Base-by-base conservation (phyloP, 352 stramenopile genomes). In the Globisporangium paroecandrum region DNA sequence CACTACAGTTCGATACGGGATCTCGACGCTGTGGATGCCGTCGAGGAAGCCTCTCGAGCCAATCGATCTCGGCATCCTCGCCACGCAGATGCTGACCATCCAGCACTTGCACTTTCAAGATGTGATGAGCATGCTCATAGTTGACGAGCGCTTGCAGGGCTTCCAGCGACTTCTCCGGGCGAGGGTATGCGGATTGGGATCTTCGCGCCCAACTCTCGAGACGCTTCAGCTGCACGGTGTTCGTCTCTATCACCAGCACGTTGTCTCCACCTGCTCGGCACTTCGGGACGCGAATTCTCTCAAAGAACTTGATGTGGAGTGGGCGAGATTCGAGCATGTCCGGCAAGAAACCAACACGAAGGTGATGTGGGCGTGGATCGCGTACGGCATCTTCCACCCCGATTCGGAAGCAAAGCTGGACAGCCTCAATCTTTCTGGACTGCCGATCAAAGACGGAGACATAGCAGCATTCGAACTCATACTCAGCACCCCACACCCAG, bases 351-450 rank as follows among this genome's bases (percentile, higher is more conserved):
- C 38, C n/a, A 75, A 70, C 43, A 55, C 63, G 22, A 53, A 36
- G 2, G 20, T 76, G 41, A 29, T 79, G 13, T 82, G 75, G 75
- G 69, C 65, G 15, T 87, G 78, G 78, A 76, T 84, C 51, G 78
- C 73, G 24, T 65, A 78, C 43, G 77, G 69, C 20, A 68, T 79
- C 0, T 82, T 87, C 62, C 78, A 87, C 34, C 68, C 64, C 0
- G 76, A 83, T 57, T 78, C 76, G 7, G 55, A 62, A 4, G 74
- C 62, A 3, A 63, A 61, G 24, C 67, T 86, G 10, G 46, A 68
- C 15, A 66, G 76, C n/a, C 67, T 81, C 32, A 73, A 77, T 46
- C 62, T 78, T 24, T 70, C 74, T n/a, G 70, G 69, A 7, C 69
- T 82, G 18, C 65, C 73, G 20, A 54, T 85, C 1, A 59, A 66